Percentiles rank a stretch among this genome's conserved stretches.
Conservation (phyloP, 306 rosid genomes). For the Ormosia emarginata region DNA sequence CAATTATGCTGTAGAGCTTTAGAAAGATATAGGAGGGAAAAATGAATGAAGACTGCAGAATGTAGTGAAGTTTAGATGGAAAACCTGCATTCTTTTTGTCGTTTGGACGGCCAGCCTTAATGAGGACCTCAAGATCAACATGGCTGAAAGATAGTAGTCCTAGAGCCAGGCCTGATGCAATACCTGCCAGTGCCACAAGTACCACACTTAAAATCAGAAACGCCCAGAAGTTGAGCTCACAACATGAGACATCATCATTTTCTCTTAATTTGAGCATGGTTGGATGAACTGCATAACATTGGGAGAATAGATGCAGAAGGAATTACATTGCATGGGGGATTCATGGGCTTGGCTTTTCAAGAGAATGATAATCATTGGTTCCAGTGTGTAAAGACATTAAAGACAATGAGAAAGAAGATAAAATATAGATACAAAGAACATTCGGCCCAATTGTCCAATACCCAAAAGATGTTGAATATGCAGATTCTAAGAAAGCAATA, state of each 20-base stretch:
- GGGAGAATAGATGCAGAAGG: background rate
- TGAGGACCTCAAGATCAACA: slow-evolving; percentile 77
- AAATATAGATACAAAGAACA: slow-evolving; percentile 6
- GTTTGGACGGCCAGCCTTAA: slow-evolving; percentile 53
- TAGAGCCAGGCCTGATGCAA: slow-evolving; percentile 68
- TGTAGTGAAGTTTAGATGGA: background rate
- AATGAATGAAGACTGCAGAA: background rate
- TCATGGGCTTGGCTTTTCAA: background rate
- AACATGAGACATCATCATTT: slow-evolving; percentile 35
- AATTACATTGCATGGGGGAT: background rate
- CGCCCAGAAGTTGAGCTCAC: slow-evolving; percentile 51
- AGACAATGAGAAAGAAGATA: slow-evolving; percentile 7
- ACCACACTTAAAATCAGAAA: slow-evolving; percentile 30
- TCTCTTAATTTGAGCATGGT: slow-evolving; percentile 26
- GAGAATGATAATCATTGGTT: background rate
- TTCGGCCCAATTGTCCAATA: background rate
- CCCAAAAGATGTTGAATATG: background rate
- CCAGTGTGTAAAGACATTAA: background rate
- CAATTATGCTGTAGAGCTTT: background rate
- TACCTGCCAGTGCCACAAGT: slow-evolving; percentile 56
- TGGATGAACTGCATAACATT: background rate
- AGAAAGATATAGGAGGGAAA: no score
- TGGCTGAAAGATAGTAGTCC: slow-evolving; percentile 68
- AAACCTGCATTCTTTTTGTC: slow-evolving; percentile 67
- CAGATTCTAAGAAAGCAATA: background rate